A percentile compares a stretch with the other conserved stretches of the same genome.
Conservation (phyloP, 257 asterid species). For the Solanum rostratum region DNA sequence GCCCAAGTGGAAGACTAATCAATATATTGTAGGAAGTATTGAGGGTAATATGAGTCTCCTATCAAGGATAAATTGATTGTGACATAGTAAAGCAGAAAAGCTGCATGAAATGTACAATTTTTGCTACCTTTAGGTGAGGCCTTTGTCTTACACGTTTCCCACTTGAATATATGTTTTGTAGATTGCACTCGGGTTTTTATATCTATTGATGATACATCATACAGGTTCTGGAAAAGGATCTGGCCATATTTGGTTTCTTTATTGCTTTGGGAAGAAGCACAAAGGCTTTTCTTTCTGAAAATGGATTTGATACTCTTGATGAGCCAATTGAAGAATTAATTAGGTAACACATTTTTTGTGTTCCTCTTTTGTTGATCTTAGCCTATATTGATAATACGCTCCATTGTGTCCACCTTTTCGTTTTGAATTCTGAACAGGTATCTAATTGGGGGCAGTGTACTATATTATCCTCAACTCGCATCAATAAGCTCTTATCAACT, state of each 20-base stretch:
- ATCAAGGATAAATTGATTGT: neutral
- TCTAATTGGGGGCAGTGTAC: constrained; percentile 87
- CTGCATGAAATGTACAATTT: neutral
- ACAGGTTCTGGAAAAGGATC: constrained; percentile 84
- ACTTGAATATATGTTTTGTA: neutral
- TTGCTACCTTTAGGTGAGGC: neutral
- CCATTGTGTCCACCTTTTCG: neutral
- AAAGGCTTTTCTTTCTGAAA: constrained; percentile 56
- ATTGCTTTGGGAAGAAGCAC: constrained; percentile 93
- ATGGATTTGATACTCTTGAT: constrained; percentile 53
- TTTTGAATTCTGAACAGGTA: constrained; percentile 42
- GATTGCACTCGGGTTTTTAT: neutral
- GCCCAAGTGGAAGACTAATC: neutral
- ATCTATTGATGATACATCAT: constrained; percentile 8
- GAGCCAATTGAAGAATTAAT: constrained; percentile 65
- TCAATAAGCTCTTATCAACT: constrained; percentile 97
- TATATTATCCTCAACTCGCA: constrained; percentile 93
- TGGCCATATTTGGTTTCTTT: constrained; percentile 95
- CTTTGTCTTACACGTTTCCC: neutral
- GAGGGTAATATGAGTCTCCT: neutral
- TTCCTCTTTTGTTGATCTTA: neutral
- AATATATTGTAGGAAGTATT: neutral
- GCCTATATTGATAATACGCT: neutral
- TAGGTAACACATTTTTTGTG: constrained; percentile 37
- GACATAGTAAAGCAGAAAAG: neutral